Evolutionary conservation across 768 basidiomycete species (phyloP), one percentile per base, ranked within the genome.

Genomic region (Harrya chromipes): DNA sequence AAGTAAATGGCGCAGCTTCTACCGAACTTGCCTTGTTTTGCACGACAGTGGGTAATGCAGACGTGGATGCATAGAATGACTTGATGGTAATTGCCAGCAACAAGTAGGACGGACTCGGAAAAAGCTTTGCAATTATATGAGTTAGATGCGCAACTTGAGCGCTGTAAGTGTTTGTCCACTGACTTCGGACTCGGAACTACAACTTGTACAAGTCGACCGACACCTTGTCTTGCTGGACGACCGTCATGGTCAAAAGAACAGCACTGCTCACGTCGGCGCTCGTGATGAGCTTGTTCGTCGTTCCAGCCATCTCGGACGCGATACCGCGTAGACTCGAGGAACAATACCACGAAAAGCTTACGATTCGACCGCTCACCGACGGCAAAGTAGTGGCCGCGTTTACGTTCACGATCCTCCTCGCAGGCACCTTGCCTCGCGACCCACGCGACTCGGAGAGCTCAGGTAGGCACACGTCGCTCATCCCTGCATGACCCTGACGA

Each of bases 331-430:
- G 40, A 37, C 17, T 23, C 1, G 40, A 43, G 8, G 77, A 79
- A 45, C 47, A 39, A 8, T 82, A 76, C 54, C 46, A 63, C 35
- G 85, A 88, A 67, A 59, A 70, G 21, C 74, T 88, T 13, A 63
- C 67, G 1, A 56, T 88, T 13, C 72, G 74, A 29, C 79, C 90
- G 1, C 77, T 97, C 29, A 72, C 77, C 6, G 90, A 97, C 64
- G 95, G 94, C 43, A 87, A 84, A 63, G 82, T 97, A 34, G 78
- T 81, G 0, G 79, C 91, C 1, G 77, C 78, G 26, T 97, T 97
- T 72, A 77, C 84, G 1, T 98, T 97, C 68, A 82, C 72, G 23
- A 90, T 87, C 0, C 50, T 81, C 12, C 64, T 85, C 41, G 69
- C 72, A 38, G 78, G 73, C n/a, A 75, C 73, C 6, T 64, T 70